phyloP scores from a whole-genome alignment of 2,329 filamentous ascomycete genomes.

The Sporothrix humicola region DNA sequence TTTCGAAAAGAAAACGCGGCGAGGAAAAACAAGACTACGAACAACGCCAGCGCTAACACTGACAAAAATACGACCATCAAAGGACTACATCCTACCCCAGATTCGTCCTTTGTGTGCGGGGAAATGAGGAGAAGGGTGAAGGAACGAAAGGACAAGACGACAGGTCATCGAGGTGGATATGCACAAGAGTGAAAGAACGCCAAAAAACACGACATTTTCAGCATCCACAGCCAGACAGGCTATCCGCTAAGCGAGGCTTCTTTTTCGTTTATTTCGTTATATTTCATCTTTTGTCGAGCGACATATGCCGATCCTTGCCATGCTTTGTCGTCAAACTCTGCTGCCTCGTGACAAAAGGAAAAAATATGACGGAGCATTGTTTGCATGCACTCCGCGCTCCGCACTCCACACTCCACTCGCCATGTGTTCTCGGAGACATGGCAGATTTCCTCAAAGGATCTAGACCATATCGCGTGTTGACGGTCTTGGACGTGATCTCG shows the following conservation, averaged over 20 bases:
- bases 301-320: neutral
- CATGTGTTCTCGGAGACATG: neutral
- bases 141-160: neutral
- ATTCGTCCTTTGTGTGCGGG: slow-evolving; percentile 4
- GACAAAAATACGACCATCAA: neutral
- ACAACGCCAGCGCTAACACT: neutral
- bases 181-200: too few relatives aligned
- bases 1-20: neutral
- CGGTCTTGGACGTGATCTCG: neutral
- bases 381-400: neutral
- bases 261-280: too few relatives aligned
- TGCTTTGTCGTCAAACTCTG: neutral
- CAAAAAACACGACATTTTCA: neutral
- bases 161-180: neutral
- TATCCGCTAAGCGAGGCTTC: neutral
- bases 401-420: neutral
- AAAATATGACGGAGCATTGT: neutral
- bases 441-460: neutral
- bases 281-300: neutral
- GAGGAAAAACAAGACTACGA: neutral
- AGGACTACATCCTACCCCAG: neutral
- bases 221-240: neutral
- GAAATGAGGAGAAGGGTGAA: neutral
- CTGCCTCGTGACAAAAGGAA: neutral
- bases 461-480: neutral